Base-by-base conservation (phyloP, 306 rosid species). In the Canavalia gladiata region DNA sequence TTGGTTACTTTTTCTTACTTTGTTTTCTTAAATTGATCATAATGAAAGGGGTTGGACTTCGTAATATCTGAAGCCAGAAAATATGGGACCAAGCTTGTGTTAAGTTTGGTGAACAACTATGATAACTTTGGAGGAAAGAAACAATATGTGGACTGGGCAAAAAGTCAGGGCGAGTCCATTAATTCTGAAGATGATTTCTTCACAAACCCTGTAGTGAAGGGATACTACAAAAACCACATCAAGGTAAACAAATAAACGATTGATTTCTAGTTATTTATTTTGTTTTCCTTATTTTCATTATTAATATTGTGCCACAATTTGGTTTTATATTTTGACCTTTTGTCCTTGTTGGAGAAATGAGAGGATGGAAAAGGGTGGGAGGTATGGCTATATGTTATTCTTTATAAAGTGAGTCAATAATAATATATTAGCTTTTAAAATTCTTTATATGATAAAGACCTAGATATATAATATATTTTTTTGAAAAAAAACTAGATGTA, bases 141-240 rank as follows among this genome's bases (percentile, higher is more conserved):
- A 75, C 99, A 92, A 80, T 95, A 95, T 1, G 97, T 93, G 56
- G 99, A 90, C 0, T 96, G 97, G 99, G 99, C 97, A 54, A 92
- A 85, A 64, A 87, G 39, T 80, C 85, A 90, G 74, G 97, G 97
- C 2, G 97, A 96, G 77, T 46, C 92, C 34, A 12, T 92, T 4
- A 12, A 87, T 2, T 88, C 99, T 9, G 92, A 92, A 7, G 97
- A 96, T 55, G 99, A 89, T 87, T 96, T 95, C 89, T 95, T 74
- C 88, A 83, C 97, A 58, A 93, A 95, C 67, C 42, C 87, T 56
- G 67, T 88, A 0, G 92, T 88, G 0, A 93, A 90, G 83, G 92
- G 85, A 12, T 92, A 77, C 84, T 96, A 83, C 89, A 93, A 90
- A 87, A 93, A 96, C 77, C 98, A 96, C 82, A 79, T 93, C 85